phyloP scores from a whole-genome alignment of 1,284 basidiomycete genomes.

The Trichosporon faecale region DNA sequence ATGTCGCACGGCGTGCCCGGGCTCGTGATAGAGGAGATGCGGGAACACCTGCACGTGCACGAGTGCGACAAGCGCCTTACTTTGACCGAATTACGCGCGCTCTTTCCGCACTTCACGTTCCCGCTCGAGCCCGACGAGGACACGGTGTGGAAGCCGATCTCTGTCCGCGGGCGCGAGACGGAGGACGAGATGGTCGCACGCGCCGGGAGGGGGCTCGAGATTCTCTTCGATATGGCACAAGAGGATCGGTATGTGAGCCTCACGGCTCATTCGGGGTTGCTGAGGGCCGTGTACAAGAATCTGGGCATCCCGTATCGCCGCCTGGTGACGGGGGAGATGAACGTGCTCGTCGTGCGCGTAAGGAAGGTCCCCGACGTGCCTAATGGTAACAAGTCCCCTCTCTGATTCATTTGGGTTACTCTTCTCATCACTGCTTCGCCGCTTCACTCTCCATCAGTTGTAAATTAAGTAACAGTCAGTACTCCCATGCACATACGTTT shows the following conservation, averaged over 20 bases:
- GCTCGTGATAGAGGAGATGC: slow-evolving; percentile 28
- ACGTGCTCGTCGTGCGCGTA: slow-evolving; percentile 38
- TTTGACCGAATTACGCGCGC: slow-evolving; percentile 18
- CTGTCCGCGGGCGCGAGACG: slow-evolving; percentile 32
- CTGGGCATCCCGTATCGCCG: slow-evolving; percentile 29
- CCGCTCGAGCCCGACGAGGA: slow-evolving; percentile 28
- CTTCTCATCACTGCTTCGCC: background rate
- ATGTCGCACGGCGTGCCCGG: slow-evolving; percentile 8
- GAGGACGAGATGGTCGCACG: slow-evolving; percentile 37
- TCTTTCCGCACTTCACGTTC: slow-evolving; percentile 34
- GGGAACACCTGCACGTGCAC: slow-evolving; percentile 41
- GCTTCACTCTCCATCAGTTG: background rate
- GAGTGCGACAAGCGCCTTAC: slow-evolving; percentile 32
- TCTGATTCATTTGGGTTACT: background rate
- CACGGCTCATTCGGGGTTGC: slow-evolving; percentile 35
- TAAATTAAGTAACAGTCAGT: background rate
- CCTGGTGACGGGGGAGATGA: slow-evolving; percentile 38
- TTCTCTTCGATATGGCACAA: slow-evolving; percentile 22
- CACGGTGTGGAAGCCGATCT: slow-evolving; percentile 28
- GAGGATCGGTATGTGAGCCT: slow-evolving; percentile 10
- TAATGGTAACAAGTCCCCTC: background rate
- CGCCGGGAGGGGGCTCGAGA: slow-evolving; percentile 26
- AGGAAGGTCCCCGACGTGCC: slow-evolving; percentile 1
- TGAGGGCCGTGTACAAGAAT: slow-evolving; percentile 35
- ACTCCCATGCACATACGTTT: background rate